Percentiles rank a stretch among this genome's conserved stretches.
These are phyloP conservation scores for Globisporangium uncinulatum DNA, from an alignment of 352 stramenopile genomes.

Conservation along the genomic window DNA sequence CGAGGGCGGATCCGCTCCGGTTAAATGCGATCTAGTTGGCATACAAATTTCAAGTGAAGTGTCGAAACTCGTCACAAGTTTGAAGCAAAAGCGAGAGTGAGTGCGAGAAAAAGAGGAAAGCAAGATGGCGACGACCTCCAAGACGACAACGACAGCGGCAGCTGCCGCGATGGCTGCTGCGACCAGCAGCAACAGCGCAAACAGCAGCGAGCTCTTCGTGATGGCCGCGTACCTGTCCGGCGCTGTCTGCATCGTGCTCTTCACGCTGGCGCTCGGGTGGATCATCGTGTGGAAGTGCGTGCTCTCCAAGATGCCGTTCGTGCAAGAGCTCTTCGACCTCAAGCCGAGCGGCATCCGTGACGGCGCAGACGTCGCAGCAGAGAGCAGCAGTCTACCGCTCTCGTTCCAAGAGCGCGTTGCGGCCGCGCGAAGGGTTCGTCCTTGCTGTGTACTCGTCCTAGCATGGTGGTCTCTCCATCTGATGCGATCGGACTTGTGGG, in stretches of 20 bases:
- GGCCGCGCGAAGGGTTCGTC: constrained; percentile 52
- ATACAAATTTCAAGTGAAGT: background rate
- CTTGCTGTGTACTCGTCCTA: constrained; percentile 8
- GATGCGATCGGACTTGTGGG: background rate
- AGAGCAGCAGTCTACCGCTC: constrained; percentile 21
- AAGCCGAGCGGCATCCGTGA: constrained; percentile 27
- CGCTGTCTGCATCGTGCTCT: constrained; percentile 77
- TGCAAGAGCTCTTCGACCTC: constrained; percentile 81
- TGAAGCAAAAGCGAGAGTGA: constrained; percentile 2
- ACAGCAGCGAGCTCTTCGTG: constrained; percentile 38
- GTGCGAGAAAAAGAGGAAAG: background rate
- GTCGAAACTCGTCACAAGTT: constrained; percentile 3
- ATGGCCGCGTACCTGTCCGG: constrained; percentile 66
- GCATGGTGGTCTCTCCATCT: too few species aligned
- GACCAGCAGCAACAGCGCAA: background rate
- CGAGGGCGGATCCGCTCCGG: too few species aligned
- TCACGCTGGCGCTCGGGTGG: constrained; percentile 68
- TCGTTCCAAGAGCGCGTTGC: constrained; percentile 75
- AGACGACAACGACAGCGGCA: background rate
- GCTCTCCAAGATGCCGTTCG: constrained; percentile 76
- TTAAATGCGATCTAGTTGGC: background rate
- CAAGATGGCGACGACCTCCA: background rate
- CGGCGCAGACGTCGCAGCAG: background rate
- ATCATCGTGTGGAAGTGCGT: constrained; percentile 84
- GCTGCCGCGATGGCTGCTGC: background rate